A percentile compares a stretch with the other conserved stretches of the same genome.
Conservation (phyloP, 139 green algal genomes). For the Coelastrella sp. region DNA sequence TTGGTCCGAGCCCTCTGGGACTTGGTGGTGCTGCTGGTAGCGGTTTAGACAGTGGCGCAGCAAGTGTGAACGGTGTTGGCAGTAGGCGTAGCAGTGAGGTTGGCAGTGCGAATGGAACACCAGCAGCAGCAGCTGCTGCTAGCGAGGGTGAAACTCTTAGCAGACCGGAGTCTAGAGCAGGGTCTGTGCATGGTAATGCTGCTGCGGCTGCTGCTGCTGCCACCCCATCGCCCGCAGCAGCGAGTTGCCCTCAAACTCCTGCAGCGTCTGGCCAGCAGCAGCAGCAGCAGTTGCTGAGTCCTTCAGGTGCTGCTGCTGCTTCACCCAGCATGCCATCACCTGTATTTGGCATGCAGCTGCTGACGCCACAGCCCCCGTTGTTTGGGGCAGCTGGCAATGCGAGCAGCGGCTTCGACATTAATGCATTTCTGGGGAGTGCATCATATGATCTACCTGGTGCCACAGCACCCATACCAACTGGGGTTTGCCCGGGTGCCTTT, state of each 20-base stretch:
- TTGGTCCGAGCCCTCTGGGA: background rate
- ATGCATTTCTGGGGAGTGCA: conserved; percentile 22
- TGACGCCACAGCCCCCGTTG: conserved; percentile 11
- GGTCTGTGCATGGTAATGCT: background rate
- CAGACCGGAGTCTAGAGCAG: background rate
- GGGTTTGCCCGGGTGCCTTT: background rate
- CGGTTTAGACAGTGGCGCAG: background rate
- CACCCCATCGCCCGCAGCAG: background rate
- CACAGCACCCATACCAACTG: too few species aligned
- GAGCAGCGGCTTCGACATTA: conserved; percentile 33
- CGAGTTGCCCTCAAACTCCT: too few species aligned
- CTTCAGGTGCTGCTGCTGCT: background rate
- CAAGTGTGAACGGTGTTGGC: background rate
- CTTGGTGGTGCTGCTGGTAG: conserved; percentile 9
- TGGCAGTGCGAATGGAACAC: background rate
- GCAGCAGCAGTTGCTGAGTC: conserved; percentile 15
- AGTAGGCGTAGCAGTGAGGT: background rate
- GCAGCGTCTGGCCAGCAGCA: too few species aligned
- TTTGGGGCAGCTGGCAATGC: background rate
- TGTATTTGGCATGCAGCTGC: background rate
- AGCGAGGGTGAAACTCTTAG: background rate
- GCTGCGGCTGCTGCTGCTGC: background rate
- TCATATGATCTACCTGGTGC: background rate
- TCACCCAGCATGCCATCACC: background rate
- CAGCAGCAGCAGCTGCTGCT: background rate